Evolutionary conservation across 164 flowering plant genomes (phyloP).

Genomic region (Liriodendron chinense): DNA sequence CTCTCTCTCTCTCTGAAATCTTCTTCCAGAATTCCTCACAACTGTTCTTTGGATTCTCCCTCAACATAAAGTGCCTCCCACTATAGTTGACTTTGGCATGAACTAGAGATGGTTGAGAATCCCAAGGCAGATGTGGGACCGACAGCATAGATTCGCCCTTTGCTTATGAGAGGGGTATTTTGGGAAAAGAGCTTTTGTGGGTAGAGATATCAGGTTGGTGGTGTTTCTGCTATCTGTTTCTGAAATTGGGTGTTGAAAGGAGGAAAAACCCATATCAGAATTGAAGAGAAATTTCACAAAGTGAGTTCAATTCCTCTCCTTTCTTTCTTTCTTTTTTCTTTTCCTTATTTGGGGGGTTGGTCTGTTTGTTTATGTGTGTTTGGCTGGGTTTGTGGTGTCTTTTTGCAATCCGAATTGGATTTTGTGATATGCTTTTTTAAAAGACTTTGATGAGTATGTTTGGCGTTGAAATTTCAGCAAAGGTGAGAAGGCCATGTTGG

Average conservation of each 20-base stretch:
- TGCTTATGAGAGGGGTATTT: background rate
- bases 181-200: background rate
- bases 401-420: background rate
- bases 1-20: no score
- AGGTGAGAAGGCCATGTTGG: background rate
- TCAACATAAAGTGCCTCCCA: background rate
- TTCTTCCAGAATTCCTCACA: background rate
- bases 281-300: background rate
- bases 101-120: background rate
- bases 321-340: background rate
- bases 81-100: slow-evolving; percentile 1
- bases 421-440: background rate
- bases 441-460: background rate
- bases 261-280: background rate
- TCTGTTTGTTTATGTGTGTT: background rate
- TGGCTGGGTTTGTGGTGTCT: background rate
- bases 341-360: background rate
- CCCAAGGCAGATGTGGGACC: background rate
- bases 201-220: background rate
- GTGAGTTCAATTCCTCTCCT: background rate
- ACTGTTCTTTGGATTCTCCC: background rate
- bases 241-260: background rate
- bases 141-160: background rate
- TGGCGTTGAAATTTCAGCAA: background rate
- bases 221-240: background rate